Evolutionary conservation across 2,329 filamentous ascomycete genomes (phyloP).

Genomic region (Aureobasidium leucospermi): DNA sequence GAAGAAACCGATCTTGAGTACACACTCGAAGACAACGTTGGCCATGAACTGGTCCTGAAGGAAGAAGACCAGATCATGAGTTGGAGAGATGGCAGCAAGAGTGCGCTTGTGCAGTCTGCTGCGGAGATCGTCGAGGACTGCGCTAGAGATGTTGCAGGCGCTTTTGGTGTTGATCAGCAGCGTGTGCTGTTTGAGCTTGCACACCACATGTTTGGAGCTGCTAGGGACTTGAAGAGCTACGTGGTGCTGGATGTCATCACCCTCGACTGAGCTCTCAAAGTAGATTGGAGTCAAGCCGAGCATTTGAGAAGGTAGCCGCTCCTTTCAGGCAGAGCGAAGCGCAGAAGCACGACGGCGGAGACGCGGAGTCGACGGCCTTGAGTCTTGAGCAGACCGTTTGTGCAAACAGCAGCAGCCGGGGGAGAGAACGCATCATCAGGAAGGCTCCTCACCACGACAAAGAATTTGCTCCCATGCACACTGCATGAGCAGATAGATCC

Average conservation of each 20-base stretch:
- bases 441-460: no score
- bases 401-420: no score
- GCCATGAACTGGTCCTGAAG: not conserved
- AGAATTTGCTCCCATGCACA: no score
- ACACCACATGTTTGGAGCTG: not conserved
- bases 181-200: not conserved
- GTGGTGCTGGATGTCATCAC: not conserved
- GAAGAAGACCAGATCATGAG: not conserved
- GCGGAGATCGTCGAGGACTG: conserved; percentile 3
- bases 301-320: no score
- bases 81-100: not conserved
- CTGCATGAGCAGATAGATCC: no score
- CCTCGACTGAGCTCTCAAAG: not conserved
- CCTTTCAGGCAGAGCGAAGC: no score
- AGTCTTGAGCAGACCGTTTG: no score
- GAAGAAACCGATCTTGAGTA: not conserved
- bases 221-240: not conserved
- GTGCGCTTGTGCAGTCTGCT: not conserved
- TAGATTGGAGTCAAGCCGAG: no score
- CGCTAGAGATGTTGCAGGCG: not conserved
- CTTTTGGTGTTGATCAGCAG: not conserved
- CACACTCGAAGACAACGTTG: not conserved
- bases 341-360: no score
- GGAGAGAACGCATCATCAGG: no score
- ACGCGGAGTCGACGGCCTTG: no score